Conservation (phyloP, 805 yeast species). For the Hanseniaspora guilliermondii region DNA sequence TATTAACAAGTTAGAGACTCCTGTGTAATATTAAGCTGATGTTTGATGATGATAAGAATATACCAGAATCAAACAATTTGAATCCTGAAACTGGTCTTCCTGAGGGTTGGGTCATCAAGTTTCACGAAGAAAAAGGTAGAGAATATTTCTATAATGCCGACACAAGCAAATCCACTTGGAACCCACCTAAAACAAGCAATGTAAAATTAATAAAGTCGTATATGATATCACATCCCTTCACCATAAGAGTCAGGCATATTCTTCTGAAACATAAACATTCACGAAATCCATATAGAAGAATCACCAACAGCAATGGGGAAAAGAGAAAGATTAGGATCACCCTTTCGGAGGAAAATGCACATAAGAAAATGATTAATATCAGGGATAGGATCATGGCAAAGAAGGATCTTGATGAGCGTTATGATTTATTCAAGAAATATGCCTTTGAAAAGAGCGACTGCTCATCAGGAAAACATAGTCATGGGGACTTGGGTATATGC, state of each 20-base stretch:
- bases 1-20: too few relatives aligned
- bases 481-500: constrained; percentile 87
- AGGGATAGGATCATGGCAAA: constrained; percentile 36
- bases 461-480: constrained; percentile 58
- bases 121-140: constrained; percentile 66
- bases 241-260: constrained; percentile 70
- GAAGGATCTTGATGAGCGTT: constrained; percentile 48
- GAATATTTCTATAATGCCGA: constrained; percentile 70
- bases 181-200: constrained; percentile 77
- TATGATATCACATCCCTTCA: constrained; percentile 44
- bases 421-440: constrained; percentile 61
- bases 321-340: constrained; percentile 39
- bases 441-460: constrained; percentile 82
- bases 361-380: constrained; percentile 44
- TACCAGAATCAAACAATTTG: background rate
- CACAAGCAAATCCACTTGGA: constrained; percentile 74
- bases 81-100: constrained; percentile 59
- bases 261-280: constrained; percentile 72
- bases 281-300: constrained; percentile 89
- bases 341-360: constrained; percentile 72
- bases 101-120: constrained; percentile 65
- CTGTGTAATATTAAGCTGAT: background rate
- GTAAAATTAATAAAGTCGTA: constrained; percentile 44
- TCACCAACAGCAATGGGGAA: constrained; percentile 33
- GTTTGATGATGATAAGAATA: background rate